Base-by-base conservation (phyloP, 306 rosid species). In the Inga oerstediana region DNA sequence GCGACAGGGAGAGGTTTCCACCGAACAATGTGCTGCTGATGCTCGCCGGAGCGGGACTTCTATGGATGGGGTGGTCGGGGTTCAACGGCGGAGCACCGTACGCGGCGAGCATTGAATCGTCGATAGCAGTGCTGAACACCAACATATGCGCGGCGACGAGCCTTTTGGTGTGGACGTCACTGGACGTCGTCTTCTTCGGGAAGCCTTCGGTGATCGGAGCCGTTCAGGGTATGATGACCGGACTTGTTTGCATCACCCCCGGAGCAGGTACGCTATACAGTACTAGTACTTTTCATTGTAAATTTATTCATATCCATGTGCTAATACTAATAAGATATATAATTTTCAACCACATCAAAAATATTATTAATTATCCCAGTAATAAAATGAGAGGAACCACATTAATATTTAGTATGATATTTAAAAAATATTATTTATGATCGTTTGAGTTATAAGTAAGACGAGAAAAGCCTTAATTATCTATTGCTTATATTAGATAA, bases 151-250 rank as follows among this genome's bases (percentile, higher is more conserved):
- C 91, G 10, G 85, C 91, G 44, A 85, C 91, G 7, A 82, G 88
- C 32, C 88, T 88, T 24, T 84, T 88, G 24, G 69, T 75, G 1
- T 88, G 89, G 91, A 88, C 89, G 35, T 70, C 79, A 61, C 85
- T 82, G 3, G 91, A 88, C 45, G 89, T 88, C 7, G 13, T 84
- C 7, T 75, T 77, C 61, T 86, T 89, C 49, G 71, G 71, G 6
- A 89, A 86, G 46, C 99, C 97, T 1, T 94, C 99, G 1, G 99
- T 96, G 72, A 93, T 96, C 44, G 99, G 99, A 10, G 99, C 98
- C 10, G 94, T 96, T 39, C 98, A 96, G 88, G 99, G 99, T 17
- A 96, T 96, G 99, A 92, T 94, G 96, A 96, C 99, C 2, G 99
- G 99, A 24, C 96, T 96, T 2, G 98, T 83, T 4, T 96, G 99